Evolutionary conservation across 208 protist species (phyloP), one percentile per base, ranked within the genome.

Genomic region (Crithidia acanthocephali): DNA sequence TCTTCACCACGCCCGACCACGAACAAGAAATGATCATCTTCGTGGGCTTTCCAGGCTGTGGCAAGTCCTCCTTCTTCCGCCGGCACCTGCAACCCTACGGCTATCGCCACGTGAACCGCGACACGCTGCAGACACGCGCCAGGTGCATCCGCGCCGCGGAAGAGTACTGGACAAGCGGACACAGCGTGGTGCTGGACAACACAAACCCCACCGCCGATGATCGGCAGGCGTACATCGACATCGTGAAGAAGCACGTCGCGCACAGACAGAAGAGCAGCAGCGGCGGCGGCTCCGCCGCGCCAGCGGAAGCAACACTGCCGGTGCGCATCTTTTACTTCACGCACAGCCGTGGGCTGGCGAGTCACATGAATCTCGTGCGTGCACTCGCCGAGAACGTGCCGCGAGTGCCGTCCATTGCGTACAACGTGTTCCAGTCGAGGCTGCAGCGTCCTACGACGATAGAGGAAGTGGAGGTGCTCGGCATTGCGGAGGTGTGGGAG

Each of bases 171-270:
- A 23, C 68, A 0, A 30, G 52, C 5, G 91, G 94, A 6, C 86
- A 81, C 45, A 91, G 86, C 37, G 80, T 97, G 22, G 91, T 98
- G 1, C 58, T 98, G 7, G 97, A 98, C 72, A 98, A 98, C 72
- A 98, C 95, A 4, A 97, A 97, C 73, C 86, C 90, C 2, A 74
- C 72, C 13, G 67, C 72, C 11, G 62, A 48, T 7, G 85, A 86
- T 27, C 85, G 92, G 37, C 60, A 68, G 55, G 56, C 61, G 18
- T 98, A 90, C 63, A 76, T 97, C 18, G 50, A 75, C 16, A 30
- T 97, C 11, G 91, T 86, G 40, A 72, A 56, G 33, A 60, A 52
- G 33, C 56, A 47, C 33, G 20, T 4, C 37, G 42, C 22, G 25
- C 8, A 20, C 23, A 53, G 7, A 25, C 16, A 51, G 59, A 60